Base-by-base conservation (phyloP, 106 monocot genomes). In the Apostasia shenzhenica region DNA sequence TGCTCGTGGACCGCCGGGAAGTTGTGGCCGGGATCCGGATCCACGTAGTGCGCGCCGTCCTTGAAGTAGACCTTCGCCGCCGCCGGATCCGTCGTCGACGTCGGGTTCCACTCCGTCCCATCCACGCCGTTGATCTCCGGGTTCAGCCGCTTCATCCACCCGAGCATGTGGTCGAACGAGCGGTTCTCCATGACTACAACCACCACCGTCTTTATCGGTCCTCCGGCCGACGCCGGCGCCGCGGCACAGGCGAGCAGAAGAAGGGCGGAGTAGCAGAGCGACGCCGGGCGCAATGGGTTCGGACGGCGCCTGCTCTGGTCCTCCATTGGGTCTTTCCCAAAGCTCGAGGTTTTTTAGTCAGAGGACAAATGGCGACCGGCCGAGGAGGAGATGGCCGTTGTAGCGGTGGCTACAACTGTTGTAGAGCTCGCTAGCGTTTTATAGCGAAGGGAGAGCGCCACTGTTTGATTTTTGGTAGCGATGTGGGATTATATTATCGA, bases 101-200 rank as follows among this genome's bases (percentile, higher is more conserved):
- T 2, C 10, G 59, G 77, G 63, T 85, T 85, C 42, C 63, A 75
- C 40, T 78, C 66, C 51, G 70, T 45, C 50, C 78, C 81, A 6
- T 48, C 70, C 42, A 85, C 78, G 61, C 81, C 85, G 58, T 85
- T 56, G 67, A 85, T 85, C n/a, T 70, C 70, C 11, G 77, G 78
- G 67, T 81, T 75, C 5, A 78, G 61, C 39, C 45, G 6, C 58
- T 81, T 73, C 81, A 85, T 81, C 81, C 81, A 85, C 1, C 81
- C 85, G 1, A 85, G 72, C 80, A 86, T 83, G 80, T 86, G 86
- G 74, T 86, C 87, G 69, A 87, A 87, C 6, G 87, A 87, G 26
- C 84, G 65, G 81, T 85, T 85, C 78, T 85, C 81, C 73, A 71
- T 70, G 8, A 81, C 73, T 9, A 81, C 56, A 6, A 81, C 72